Percentiles rank a stretch among this genome's conserved stretches.
phyloP scores from a whole-genome alignment of 768 basidiomycete genomes.

The Termitomyces sp. region DNA sequence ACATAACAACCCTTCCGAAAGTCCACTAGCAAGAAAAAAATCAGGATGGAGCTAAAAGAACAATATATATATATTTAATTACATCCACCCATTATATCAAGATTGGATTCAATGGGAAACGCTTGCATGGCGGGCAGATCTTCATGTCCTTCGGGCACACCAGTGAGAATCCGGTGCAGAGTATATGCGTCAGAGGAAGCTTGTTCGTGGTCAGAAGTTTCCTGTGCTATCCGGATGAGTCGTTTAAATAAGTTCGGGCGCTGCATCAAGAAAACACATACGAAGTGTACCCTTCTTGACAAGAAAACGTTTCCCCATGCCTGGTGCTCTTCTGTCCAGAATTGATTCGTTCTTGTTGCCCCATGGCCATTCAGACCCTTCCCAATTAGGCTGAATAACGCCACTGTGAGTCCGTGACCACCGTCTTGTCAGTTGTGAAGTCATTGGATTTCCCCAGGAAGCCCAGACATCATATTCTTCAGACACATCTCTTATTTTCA shows the following conservation, averaged over 20 bases:
- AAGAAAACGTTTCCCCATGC: constrained; percentile 75
- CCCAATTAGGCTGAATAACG: constrained; percentile 74
- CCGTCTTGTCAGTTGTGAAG: constrained; percentile 25
- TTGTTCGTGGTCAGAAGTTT: constrained; percentile 50
- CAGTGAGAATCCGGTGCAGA: constrained; percentile 72
- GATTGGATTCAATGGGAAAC: constrained; percentile 91
- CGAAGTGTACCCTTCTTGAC: constrained; percentile 66
- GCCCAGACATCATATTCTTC: constrained; percentile 79
- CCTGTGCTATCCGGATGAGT: constrained; percentile 35
- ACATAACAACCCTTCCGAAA: constrained; percentile 98
- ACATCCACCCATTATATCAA: constrained; percentile 95
- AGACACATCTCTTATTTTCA: constrained; percentile 74
- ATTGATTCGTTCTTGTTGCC: constrained; percentile 46
- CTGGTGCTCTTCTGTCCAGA: constrained; percentile 61
- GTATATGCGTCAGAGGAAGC: constrained; percentile 53
- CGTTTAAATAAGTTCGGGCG: not conserved
- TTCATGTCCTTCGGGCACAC: constrained; percentile 79
- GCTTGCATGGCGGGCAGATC: constrained; percentile 77
- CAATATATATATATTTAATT: constrained; percentile 21
- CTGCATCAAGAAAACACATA: constrained; percentile 35
- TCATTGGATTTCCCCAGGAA: constrained; percentile 51
- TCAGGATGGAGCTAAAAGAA: constrained; percentile 1
- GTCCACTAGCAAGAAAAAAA: constrained; percentile 50
- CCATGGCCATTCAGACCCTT: constrained; percentile 49
- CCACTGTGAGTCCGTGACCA: constrained; percentile 64